Percentiles rank a stretch among this genome's conserved stretches.
Conservation (phyloP, 257 asterid species). For the Solanum peruvianum region DNA sequence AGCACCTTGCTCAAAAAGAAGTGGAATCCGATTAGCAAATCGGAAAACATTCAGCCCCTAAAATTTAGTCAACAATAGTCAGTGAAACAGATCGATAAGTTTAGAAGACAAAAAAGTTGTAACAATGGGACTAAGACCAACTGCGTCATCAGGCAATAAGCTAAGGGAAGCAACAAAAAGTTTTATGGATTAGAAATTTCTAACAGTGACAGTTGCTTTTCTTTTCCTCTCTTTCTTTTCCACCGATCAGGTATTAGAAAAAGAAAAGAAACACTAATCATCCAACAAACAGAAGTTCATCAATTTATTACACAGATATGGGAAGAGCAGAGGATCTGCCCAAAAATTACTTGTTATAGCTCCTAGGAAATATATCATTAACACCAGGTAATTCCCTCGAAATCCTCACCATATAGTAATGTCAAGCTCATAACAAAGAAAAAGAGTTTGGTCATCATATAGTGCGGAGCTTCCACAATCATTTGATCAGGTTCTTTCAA, state of each 20-base stretch:
- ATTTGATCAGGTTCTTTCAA: not conserved
- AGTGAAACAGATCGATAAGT: not conserved
- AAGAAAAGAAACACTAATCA: not conserved
- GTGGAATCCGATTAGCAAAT: constrained; percentile 93
- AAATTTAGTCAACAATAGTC: constrained; percentile 12
- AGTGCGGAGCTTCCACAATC: not conserved
- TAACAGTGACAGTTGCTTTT: not conserved
- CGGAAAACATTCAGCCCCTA: constrained; percentile 87
- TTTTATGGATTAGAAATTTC: not conserved
- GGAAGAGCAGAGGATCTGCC: not conserved
- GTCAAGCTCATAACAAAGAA: not conserved
- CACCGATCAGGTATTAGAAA: not conserved
- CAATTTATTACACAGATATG: not conserved
- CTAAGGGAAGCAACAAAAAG: not conserved
- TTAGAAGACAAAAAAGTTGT: not conserved
- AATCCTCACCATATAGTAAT: not conserved
- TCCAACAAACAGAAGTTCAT: not conserved
- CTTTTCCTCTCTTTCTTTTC: not conserved
- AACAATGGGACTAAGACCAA: not conserved
- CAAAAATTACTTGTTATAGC: not conserved
- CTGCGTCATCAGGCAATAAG: not conserved
- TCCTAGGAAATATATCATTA: not conserved
- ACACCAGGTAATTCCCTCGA: not conserved
- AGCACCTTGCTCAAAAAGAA: constrained; percentile 93
- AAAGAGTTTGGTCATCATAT: not conserved